phyloP scores from a whole-genome alignment of 2,329 filamentous ascomycete genomes.

The Torrubiella hemipterigena region DNA sequence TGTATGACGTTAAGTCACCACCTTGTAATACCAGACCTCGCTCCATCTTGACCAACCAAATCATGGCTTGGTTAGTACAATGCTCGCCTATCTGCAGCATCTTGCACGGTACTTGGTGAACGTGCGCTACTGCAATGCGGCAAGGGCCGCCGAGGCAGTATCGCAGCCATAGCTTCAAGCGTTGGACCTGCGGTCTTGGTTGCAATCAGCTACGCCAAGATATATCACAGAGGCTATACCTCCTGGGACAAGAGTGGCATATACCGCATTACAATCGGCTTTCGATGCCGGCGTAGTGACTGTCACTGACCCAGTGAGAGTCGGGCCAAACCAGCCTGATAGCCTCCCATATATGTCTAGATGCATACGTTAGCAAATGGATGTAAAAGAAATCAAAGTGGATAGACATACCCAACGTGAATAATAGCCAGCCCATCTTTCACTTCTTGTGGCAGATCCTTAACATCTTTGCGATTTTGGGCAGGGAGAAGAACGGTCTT shows the following conservation, averaged over 20 bases:
- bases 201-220: constrained; percentile 7
- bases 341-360: constrained; percentile 86
- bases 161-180: too few species aligned
- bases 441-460: constrained; percentile 84
- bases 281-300: constrained; percentile 57
- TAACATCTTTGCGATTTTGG: constrained; percentile 83
- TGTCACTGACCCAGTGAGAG: constrained; percentile 67
- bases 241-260: too few species aligned
- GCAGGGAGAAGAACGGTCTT: constrained; percentile 84
- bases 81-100: too few species aligned
- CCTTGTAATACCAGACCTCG: too few species aligned
- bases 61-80: too few species aligned
- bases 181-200: not conserved
- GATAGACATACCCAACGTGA: constrained; percentile 61
- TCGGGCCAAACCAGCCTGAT: constrained; percentile 88
- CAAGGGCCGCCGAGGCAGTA: too few species aligned
- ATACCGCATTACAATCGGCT: constrained; percentile 65
- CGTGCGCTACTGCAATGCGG: too few species aligned
- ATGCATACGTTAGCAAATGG: too few species aligned
- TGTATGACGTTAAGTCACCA: too few species aligned
- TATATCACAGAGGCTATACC: constrained; percentile 6
- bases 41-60: too few species aligned
- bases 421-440: constrained; percentile 77
- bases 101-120: too few species aligned
- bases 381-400: too few species aligned